Conservation (phyloP, 2,329 filamentous ascomycete genomes). For the Neonectria coccinea region DNA sequence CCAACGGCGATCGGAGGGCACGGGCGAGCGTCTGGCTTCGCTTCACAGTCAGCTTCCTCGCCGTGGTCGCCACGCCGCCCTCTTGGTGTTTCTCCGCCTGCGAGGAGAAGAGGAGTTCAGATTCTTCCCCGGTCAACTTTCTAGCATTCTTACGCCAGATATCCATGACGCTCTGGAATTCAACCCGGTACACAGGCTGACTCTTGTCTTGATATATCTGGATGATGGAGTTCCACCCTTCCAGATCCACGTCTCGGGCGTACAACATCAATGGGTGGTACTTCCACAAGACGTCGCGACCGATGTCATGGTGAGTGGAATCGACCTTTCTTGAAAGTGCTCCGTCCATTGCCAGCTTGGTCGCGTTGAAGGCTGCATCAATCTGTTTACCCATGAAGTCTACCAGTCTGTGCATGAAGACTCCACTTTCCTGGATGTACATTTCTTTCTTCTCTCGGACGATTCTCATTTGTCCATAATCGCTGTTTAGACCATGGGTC, state of each 20-base stretch:
- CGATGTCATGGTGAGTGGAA: conserved; percentile 75
- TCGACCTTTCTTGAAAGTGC: conserved; percentile 76
- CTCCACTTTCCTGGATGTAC: conserved; percentile 79
- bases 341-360: conserved; percentile 72
- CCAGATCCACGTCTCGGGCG: conserved; percentile 82
- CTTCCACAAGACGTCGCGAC: conserved; percentile 83
- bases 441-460: conserved; percentile 94
- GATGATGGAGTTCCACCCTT: conserved; percentile 84
- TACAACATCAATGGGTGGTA: conserved; percentile 91
- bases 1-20: conserved; percentile 74
- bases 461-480: conserved; percentile 91
- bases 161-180: conserved; percentile 81
- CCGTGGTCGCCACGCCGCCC: conserved; percentile 74
- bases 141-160: conserved; percentile 84
- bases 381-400: conserved; percentile 88
- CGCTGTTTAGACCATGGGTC: conserved; percentile 70
- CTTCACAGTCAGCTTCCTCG: conserved; percentile 93
- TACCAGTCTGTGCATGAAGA: conserved; percentile 83
- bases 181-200: conserved; percentile 80
- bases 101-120: conserved; percentile 87
- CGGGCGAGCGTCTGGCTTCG: conserved; percentile 88
- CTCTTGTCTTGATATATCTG: conserved; percentile 84
- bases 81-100: conserved; percentile 88
- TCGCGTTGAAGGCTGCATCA: conserved; percentile 77
- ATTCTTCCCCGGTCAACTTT: conserved; percentile 81